A percentile compares a stretch with the other conserved stretches of the same genome.
Conservation (phyloP, 2,329 filamentous ascomycete genomes). For the Hypoxylon sp. region DNA sequence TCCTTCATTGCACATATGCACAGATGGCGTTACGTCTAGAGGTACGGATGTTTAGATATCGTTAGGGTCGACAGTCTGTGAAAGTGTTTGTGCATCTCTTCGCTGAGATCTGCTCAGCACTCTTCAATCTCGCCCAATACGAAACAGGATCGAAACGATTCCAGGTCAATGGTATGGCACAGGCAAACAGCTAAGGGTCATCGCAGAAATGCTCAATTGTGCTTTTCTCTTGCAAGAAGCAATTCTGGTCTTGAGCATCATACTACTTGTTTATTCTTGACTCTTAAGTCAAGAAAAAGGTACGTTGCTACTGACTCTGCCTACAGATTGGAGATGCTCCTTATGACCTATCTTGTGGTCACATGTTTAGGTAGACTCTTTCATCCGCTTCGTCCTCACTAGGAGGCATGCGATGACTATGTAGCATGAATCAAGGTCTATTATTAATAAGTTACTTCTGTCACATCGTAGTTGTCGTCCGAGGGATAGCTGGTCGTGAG, state of each 20-base stretch:
- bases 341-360: conserved; percentile 38
- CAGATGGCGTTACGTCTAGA: conserved; percentile 56
- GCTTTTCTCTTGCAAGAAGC: conserved; percentile 32
- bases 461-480: background rate
- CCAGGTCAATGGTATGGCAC: conserved; percentile 32
- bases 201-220: conserved; percentile 23
- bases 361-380: conserved; percentile 48
- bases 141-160: conserved; percentile 27
- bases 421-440: conserved; percentile 47
- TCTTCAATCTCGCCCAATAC: conserved; percentile 36
- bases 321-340: conserved; percentile 51
- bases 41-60: conserved; percentile 55
- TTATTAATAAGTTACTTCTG: conserved; percentile 13
- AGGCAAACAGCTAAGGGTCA: conserved; percentile 11
- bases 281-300: conserved; percentile 37
- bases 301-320: conserved; percentile 50
- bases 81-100: conserved; percentile 47
- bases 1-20: conserved; percentile 51
- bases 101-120: conserved; percentile 43
- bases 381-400: conserved; percentile 45
- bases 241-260: conserved; percentile 35
- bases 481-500: background rate
- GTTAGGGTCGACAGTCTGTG: conserved; percentile 47
- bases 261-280: conserved; percentile 32
- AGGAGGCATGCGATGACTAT: conserved; percentile 46